Conservation (phyloP, 352 stramenopile genomes). For the Aphanomyces stellatus region DNA sequence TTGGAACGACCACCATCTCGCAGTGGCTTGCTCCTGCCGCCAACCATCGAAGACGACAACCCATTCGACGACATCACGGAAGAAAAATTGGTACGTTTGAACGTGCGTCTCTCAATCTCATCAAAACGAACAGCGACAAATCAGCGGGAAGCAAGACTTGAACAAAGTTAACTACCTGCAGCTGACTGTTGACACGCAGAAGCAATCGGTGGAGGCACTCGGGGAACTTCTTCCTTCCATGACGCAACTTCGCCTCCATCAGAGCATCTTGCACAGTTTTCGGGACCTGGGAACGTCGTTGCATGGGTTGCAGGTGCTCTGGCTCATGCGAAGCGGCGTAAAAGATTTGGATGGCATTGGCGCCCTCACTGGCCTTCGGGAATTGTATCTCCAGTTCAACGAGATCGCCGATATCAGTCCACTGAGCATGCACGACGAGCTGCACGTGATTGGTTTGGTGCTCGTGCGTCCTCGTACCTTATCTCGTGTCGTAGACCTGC, state of each 20-base stretch:
- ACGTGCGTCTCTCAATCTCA: not conserved
- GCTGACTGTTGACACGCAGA: constrained; percentile 60
- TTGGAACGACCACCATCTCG: constrained; percentile 7
- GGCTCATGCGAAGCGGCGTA: constrained; percentile 53
- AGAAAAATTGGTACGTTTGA: constrained; percentile 45
- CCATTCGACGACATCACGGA: constrained; percentile 75
- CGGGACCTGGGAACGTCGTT: constrained; percentile 77
- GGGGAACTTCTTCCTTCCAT: constrained; percentile 68
- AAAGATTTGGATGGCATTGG: constrained; percentile 79
- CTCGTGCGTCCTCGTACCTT: no score
- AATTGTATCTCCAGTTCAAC: constrained; percentile 76
- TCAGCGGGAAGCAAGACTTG: constrained; percentile 55
- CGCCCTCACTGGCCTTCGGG: constrained; percentile 59
- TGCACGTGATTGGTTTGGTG: constrained; percentile 55
- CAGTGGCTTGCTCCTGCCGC: not conserved
- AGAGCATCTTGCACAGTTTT: constrained; percentile 65
- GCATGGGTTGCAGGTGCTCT: constrained; percentile 52
- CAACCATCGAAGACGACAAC: constrained; percentile 35
- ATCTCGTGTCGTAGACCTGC: constrained; percentile 57
- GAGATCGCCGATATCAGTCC: constrained; percentile 69
- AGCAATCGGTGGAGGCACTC: constrained; percentile 76
- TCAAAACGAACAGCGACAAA: constrained; percentile 34
- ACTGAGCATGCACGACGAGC: constrained; percentile 76
- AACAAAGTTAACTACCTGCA: constrained; percentile 41
- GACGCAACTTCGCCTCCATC: constrained; percentile 45